These are phyloP conservation scores for Monosporascus sp. DNA, from an alignment of 2,329 filamentous ascomycete genomes.

Conservation along the genomic window DNA sequence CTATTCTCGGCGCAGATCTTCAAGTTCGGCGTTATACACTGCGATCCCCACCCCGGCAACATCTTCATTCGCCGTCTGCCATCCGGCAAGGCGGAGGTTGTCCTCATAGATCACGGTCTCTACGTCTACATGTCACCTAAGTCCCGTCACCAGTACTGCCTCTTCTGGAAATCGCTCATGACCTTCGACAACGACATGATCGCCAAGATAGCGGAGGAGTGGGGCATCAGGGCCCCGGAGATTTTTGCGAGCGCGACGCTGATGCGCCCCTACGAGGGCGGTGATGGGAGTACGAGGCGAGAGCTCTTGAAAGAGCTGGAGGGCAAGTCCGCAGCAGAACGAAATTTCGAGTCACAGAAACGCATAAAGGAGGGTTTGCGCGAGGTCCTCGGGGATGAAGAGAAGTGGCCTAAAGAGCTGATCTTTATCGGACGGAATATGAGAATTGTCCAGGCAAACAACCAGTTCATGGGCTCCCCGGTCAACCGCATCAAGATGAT, in stretches of 20 bases:
- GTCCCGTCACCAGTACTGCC: constrained; percentile 80
- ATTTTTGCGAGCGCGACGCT: constrained; percentile 88
- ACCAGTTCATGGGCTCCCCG: constrained; percentile 82
- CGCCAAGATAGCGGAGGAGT: constrained; percentile 62
- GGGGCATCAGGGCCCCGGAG: constrained; percentile 86
- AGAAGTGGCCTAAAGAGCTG: constrained; percentile 83
- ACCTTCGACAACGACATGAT: constrained; percentile 88
- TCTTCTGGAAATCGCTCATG: constrained; percentile 91
- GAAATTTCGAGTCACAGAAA: constrained; percentile 85
- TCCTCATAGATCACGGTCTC: constrained; percentile 93
- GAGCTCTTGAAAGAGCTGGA: constrained; percentile 61
- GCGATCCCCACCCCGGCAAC: constrained; percentile 95
- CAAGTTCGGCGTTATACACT: constrained; percentile 92
- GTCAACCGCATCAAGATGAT: constrained; percentile 95
- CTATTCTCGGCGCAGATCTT: constrained; percentile 98
- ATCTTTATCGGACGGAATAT: constrained; percentile 90
- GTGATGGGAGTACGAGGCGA: constrained; percentile 61
- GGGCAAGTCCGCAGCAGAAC: constrained; percentile 56
- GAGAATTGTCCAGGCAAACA: constrained; percentile 89
- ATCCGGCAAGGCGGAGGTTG: constrained; percentile 77
- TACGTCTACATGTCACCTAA: constrained; percentile 85
- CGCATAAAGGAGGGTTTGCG: constrained; percentile 65
- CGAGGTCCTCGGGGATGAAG: constrained; percentile 74
- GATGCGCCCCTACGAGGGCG: constrained; percentile 85
- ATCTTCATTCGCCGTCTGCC: constrained; percentile 88